Evolutionary conservation across 306 rosid species (phyloP).

Genomic region (Citrullus colocynthis): DNA sequence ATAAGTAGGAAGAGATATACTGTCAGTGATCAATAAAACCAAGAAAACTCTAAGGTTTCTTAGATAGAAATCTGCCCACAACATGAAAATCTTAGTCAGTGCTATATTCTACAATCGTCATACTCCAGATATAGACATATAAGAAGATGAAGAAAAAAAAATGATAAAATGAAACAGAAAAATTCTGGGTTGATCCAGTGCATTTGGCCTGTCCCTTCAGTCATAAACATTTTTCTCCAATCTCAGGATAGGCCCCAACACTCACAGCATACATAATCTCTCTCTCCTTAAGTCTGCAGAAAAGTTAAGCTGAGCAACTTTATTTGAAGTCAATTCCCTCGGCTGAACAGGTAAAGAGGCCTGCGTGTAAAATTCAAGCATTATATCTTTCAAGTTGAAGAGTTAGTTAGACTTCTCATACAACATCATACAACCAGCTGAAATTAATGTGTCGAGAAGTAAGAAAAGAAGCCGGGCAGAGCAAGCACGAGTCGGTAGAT

Average conservation of each 20-base stretch:
- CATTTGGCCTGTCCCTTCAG: background rate
- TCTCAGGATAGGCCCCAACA: background rate
- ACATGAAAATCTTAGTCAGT: background rate
- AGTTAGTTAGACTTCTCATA: background rate
- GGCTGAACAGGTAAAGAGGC: background rate
- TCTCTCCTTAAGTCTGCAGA: background rate
- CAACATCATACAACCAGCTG: background rate
- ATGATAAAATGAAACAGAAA: background rate
- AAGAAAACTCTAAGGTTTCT: background rate
- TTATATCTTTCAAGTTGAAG: background rate
- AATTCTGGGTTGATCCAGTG: background rate
- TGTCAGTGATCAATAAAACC: background rate
- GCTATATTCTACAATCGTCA: slow-evolving; percentile 1
- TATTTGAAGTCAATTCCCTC: background rate
- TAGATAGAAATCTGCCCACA: background rate
- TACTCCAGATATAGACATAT: background rate
- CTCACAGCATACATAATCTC: background rate
- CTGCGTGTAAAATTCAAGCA: background rate
- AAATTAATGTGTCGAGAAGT: background rate
- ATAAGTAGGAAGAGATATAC: background rate
- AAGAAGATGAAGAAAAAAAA: background rate
- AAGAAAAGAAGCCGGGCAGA: background rate
- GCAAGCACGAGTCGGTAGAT: background rate
- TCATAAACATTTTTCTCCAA: background rate
- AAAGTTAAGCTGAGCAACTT: background rate